Percentiles rank a stretch among this genome's conserved stretches.
phyloP scores from a whole-genome alignment of 495 filamentous ascomycete genomes.

The Penicillium coprophilum region DNA sequence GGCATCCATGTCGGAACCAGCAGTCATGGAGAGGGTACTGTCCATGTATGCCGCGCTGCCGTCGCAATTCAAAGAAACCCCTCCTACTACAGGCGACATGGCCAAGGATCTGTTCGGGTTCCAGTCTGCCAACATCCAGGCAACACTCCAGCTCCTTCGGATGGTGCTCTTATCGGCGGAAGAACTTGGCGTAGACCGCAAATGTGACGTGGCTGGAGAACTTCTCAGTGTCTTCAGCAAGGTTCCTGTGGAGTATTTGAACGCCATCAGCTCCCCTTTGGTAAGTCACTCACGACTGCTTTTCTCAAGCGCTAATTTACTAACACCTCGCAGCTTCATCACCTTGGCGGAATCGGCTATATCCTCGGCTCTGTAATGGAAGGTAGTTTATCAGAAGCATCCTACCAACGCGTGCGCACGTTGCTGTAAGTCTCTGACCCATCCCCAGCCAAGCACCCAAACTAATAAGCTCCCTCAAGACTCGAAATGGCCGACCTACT shows the following conservation, averaged over 20 bases:
- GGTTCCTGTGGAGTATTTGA: conserved; percentile 45
- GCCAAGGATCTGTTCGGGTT: conserved; percentile 45
- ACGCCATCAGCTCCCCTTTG: conserved; percentile 51
- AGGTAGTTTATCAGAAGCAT: conserved; percentile 46
- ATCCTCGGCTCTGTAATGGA: conserved; percentile 53
- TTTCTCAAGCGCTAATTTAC: neutral
- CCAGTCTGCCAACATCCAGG: conserved; percentile 54
- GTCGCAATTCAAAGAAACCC: conserved; percentile 37
- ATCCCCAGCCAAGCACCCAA: neutral
- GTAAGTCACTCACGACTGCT: conserved; percentile 15
- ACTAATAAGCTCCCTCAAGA: conserved; percentile 9
- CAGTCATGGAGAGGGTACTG: conserved; percentile 41
- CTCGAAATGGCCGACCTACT: conserved; percentile 51
- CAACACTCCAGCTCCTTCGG: conserved; percentile 50
- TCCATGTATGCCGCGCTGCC: conserved; percentile 42
- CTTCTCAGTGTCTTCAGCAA: conserved; percentile 46
- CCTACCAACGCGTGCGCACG: conserved; percentile 44
- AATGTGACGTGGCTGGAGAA: conserved; percentile 49
- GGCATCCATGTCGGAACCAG: conserved; percentile 28
- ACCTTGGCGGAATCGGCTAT: conserved; percentile 50
- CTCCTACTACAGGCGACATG: conserved; percentile 32
- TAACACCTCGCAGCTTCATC: conserved; percentile 35
- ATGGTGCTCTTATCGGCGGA: conserved; percentile 48
- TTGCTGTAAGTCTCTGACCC: conserved; percentile 32
- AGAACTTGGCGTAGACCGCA: conserved; percentile 41